Evolutionary conservation across 768 basidiomycete genomes (phyloP).

Genomic region (Suillus weaverae): DNA sequence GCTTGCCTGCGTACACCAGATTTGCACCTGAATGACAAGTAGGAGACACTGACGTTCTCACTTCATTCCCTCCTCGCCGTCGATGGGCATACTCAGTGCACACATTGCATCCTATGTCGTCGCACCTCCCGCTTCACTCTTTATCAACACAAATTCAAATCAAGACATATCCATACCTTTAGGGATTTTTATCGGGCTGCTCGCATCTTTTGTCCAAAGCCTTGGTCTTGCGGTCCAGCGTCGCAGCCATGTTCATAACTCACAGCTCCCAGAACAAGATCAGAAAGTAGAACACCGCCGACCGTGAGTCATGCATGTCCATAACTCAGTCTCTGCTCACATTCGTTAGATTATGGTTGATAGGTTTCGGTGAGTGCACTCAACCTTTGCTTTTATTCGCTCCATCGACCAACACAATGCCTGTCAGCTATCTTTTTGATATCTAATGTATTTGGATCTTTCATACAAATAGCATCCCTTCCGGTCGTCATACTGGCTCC

Average conservation of each 20-base stretch:
- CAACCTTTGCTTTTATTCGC: background rate
- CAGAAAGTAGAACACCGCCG: conserved; percentile 73
- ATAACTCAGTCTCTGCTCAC: background rate
- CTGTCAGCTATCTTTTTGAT: conserved; percentile 69
- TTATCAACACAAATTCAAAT: conserved; percentile 11
- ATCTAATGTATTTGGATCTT: conserved; percentile 83
- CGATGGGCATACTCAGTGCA: conserved; percentile 2
- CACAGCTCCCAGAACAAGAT: conserved; percentile 60
- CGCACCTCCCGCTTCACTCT: background rate
- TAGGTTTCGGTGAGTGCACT: conserved; percentile 63
- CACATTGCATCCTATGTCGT: background rate
- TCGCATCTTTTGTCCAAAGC: conserved; percentile 87
- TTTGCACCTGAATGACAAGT: conserved; percentile 9
- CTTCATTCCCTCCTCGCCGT: background rate
- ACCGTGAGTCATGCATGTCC: conserved; percentile 54
- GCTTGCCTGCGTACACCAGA: background rate
- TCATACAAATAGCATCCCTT: conserved; percentile 91
- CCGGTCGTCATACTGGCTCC: conserved; percentile 95
- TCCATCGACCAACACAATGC: conserved; percentile 6
- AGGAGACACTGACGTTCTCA: conserved; percentile 2
- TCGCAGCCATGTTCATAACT: conserved; percentile 88
- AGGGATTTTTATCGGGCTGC: conserved; percentile 59
- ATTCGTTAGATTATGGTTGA: conserved; percentile 71
- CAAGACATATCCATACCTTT: conserved; percentile 40
- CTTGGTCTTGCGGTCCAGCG: conserved; percentile 90